These are phyloP conservation scores for Suillus discolor DNA, from an alignment of 768 basidiomycete genomes.

Conservation along the genomic window DNA sequence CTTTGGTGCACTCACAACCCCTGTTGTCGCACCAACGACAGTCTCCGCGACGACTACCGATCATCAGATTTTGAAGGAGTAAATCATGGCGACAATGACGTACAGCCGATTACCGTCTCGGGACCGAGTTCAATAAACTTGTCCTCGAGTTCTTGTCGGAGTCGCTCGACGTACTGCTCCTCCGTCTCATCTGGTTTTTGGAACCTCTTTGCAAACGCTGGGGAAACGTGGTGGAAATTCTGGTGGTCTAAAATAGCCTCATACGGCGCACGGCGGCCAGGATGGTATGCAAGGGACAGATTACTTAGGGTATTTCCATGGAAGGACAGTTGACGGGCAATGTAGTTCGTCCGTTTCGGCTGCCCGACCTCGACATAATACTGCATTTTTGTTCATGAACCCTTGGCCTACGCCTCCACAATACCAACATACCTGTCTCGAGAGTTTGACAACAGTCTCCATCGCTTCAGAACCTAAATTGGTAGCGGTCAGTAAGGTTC, in stretches of 20 bases:
- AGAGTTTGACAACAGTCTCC: slow-evolving; percentile 84
- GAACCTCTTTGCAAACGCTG: slow-evolving; percentile 85
- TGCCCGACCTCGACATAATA: slow-evolving; percentile 75
- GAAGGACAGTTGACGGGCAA: slow-evolving; percentile 76
- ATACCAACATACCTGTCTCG: slow-evolving; percentile 59
- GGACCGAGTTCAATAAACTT: slow-evolving; percentile 85
- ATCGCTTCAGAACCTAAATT: slow-evolving; percentile 81
- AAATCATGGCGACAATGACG: slow-evolving; percentile 28
- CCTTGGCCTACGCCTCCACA: neutral
- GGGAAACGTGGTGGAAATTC: slow-evolving; percentile 84
- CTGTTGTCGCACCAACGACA: slow-evolving; percentile 85
- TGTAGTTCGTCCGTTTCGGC: slow-evolving; percentile 72
- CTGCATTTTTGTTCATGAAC: slow-evolving; percentile 37
- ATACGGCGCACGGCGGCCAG: slow-evolving; percentile 69
- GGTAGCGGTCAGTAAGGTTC: slow-evolving; percentile 2
- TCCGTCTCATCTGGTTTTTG: slow-evolving; percentile 68
- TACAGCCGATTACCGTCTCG: slow-evolving; percentile 81
- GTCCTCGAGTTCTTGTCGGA: slow-evolving; percentile 79
- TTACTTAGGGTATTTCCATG: slow-evolving; percentile 84
- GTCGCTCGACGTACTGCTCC: slow-evolving; percentile 76
- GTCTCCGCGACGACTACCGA: slow-evolving; percentile 77
- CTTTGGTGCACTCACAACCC: slow-evolving; percentile 73
- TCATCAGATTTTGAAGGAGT: slow-evolving; percentile 5
- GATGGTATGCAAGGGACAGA: slow-evolving; percentile 68
- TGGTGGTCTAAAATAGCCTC: slow-evolving; percentile 61